Conservation (phyloP, 768 basidiomycete genomes). For the Tricholoma terreum region DNA sequence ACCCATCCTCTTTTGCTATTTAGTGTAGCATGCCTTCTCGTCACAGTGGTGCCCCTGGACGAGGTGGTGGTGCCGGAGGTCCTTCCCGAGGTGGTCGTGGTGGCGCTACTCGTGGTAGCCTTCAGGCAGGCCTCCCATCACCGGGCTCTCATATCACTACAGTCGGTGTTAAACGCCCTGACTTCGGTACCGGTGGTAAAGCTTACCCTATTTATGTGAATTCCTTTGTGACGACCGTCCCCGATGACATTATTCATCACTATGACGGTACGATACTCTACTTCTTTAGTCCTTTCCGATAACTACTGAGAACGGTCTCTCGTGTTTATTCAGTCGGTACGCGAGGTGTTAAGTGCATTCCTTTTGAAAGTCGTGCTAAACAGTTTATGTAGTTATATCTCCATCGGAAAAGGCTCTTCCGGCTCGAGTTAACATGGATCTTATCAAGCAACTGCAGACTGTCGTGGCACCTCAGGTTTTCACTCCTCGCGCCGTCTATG, state of each 20-base stretch:
- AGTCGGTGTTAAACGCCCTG: constrained; percentile 67
- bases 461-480: constrained; percentile 60
- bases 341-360: constrained; percentile 11
- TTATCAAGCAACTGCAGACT: constrained; percentile 63
- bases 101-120: constrained; percentile 27
- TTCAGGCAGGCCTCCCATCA: constrained; percentile 21
- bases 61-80: constrained; percentile 22
- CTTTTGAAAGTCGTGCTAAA: constrained; percentile 2
- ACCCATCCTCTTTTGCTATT: background rate
- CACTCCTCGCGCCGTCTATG: constrained; percentile 71
- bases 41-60: constrained; percentile 25
- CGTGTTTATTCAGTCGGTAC: constrained; percentile 37
- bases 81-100: constrained; percentile 33
- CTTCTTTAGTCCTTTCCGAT: background rate
- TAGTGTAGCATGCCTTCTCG: constrained; percentile 39
- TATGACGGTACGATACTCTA: constrained; percentile 62
- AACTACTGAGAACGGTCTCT: constrained; percentile 8
- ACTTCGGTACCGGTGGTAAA: constrained; percentile 56
- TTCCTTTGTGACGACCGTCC: constrained; percentile 61
- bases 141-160: constrained; percentile 42
- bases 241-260: constrained; percentile 65
- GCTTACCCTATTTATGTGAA: constrained; percentile 46
- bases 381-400: constrained; percentile 46
- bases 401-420: constrained; percentile 71
- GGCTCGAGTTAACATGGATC: constrained; percentile 62